Conservation (phyloP, 2,329 filamentous ascomycete genomes). For the Thermothelomyces thermophilus region DNA sequence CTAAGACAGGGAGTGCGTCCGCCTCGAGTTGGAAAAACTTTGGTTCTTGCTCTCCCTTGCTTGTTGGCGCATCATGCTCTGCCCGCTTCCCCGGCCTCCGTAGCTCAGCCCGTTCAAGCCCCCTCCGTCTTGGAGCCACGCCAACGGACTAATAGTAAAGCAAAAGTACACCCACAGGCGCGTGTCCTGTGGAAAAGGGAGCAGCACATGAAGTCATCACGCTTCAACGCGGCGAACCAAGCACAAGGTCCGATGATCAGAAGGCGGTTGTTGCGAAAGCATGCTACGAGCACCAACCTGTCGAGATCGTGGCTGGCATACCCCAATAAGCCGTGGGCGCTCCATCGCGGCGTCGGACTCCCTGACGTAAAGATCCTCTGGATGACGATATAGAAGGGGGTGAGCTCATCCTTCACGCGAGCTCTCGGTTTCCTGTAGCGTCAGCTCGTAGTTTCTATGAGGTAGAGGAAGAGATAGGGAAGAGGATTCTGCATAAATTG, state of each 20-base stretch:
- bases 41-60: no score
- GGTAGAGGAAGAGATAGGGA: no score
- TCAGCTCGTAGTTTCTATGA: neutral
- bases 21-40: no score
- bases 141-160: no score
- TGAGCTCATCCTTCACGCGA: neutral
- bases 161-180: no score
- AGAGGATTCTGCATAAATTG: slow-evolving; percentile 3
- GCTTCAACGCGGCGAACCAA: slow-evolving; percentile 4
- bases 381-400: slow-evolving; percentile 7
- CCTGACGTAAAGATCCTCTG: slow-evolving; percentile 2
- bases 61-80: no score
- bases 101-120: no score
- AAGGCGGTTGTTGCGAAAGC: neutral
- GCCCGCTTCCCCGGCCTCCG: no score
- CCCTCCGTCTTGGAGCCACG: no score
- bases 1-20: no score
- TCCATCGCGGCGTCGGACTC: neutral
- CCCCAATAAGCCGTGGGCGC: neutral
- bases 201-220: slow-evolving; percentile 6
- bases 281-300: neutral
- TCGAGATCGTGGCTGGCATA: neutral
- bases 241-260: neutral
- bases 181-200: no score
- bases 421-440: neutral